These are phyloP conservation scores for Austropuccinia psidii DNA, from an alignment of 1,284 basidiomycete genomes.

Conservation along the genomic window DNA sequence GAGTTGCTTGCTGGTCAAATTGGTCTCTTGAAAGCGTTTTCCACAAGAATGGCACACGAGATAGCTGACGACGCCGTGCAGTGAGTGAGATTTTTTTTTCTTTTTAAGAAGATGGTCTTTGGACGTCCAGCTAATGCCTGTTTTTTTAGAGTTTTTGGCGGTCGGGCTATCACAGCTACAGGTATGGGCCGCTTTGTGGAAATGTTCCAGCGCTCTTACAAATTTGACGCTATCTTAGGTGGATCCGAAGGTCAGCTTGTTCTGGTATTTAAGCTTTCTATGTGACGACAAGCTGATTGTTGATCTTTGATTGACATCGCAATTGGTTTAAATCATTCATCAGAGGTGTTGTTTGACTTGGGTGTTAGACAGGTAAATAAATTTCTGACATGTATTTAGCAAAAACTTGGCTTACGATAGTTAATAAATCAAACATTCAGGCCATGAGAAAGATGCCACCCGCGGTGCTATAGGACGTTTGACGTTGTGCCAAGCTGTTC, in stretches of 20 bases:
- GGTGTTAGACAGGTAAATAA: constrained; percentile 52
- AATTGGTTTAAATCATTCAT: not conserved
- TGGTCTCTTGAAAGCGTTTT: constrained; percentile 60
- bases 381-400: not conserved
- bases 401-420: not conserved
- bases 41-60: constrained; percentile 46
- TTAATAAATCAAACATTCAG: not conserved
- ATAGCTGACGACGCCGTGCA: constrained; percentile 69
- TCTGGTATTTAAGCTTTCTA: not conserved
- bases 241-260: constrained; percentile 43
- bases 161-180: constrained; percentile 59
- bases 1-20: constrained; percentile 57
- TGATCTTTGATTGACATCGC: not conserved
- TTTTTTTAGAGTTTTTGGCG: constrained; percentile 64
- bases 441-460: constrained; percentile 48
- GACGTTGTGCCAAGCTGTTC: too few species aligned
- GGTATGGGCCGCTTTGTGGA: constrained; percentile 56
- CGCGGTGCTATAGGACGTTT: constrained; percentile 44
- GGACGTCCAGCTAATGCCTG: too few species aligned
- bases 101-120: constrained; percentile 54
- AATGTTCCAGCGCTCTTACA: constrained; percentile 58
- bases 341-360: constrained; percentile 53
- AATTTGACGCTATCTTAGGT: constrained; percentile 59
- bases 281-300: not conserved
- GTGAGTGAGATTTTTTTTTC: constrained; percentile 49